Evolutionary conservation across 2,329 filamentous ascomycete genomes (phyloP), one percentile per base, ranked within the genome.

Genomic region (Graphilbum fragrans): DNA sequence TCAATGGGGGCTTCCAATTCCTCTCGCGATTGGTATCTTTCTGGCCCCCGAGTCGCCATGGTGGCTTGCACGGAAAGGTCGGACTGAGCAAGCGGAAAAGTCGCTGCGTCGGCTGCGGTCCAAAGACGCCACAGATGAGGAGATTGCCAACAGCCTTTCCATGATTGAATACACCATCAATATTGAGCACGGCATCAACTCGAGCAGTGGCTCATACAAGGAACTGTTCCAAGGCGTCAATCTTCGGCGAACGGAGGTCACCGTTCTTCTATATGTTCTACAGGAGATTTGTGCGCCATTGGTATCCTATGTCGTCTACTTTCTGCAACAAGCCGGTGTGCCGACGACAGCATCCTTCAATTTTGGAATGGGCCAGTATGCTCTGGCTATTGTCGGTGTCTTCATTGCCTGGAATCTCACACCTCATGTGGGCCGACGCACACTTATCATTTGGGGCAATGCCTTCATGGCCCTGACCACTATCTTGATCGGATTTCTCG

Each of bases 131-230:
- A 59, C 73, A 41, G 25, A 29, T 27, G 37, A 18, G n/a, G 17
- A 35, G 17, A 57, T 66, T 7, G 56, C 65, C 27, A 62, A 69
- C 39, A 66, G 64, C 10, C 54, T 78, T 23, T 61, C 70, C 3
- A 67, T 72, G 50, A 77, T 80, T 51, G 58, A 69, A 21, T 67
- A 77, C 49, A 80, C 75, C 0, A 71, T 77, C 44, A 62, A 67
- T 42, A 58, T 76, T 3, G 74, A 78, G 54, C 61, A 67, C 45
- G 65, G 69, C 41, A 59, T 64, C 39, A 37, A 32, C n/a, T n/a
- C n/a, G 10, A 37, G 19, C 31, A 66, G 66, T 2, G 59, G 58
- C 14, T 55, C 49, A 1, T 69, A 69, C 45, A 48, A 50, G 42
- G 67, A 72, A 47, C 65, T 61, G 45, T 72, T 73, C 60, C 55